Evolutionary conservation across 495 filamentous ascomycete species (phyloP).

Genomic region (Usnea hakonensis): DNA sequence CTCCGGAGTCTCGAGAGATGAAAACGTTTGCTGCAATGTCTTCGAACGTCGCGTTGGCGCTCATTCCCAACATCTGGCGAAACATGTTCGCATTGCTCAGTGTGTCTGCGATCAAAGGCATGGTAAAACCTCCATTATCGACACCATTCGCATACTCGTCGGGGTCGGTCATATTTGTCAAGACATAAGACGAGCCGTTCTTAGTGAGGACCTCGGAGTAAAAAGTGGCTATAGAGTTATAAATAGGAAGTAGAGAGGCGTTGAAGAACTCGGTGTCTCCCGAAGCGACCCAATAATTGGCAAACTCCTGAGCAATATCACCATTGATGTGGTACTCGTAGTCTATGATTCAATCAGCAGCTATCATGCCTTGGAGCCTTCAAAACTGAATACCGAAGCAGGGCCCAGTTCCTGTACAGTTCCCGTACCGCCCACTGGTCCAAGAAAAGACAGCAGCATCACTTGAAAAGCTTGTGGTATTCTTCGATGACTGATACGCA

Average conservation of each 20-base stretch:
- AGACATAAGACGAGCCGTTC: conserved; percentile 45
- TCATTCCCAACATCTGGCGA: conserved; percentile 48
- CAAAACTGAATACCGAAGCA: conserved; percentile 51
- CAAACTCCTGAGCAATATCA: conserved; percentile 59
- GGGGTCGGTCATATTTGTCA: conserved; percentile 73
- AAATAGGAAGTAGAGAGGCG: conserved; percentile 48
- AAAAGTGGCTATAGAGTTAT: conserved; percentile 49
- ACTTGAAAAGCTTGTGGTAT: conserved; percentile 43
- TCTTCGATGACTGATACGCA: conserved; percentile 41
- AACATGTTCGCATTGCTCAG: conserved; percentile 49
- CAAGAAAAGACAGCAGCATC: conserved; percentile 53
- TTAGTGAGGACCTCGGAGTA: conserved; percentile 47
- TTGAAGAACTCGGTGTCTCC: conserved; percentile 51
- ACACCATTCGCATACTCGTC: conserved; percentile 69
- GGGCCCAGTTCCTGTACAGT: conserved; percentile 59
- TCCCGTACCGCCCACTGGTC: conserved; percentile 57
- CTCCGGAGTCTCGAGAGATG: conserved; percentile 40
- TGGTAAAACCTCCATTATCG: conserved; percentile 66
- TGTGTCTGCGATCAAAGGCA: conserved; percentile 55
- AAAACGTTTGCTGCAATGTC: conserved; percentile 47
- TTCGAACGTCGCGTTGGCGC: conserved; percentile 42
- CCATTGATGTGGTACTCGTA: conserved; percentile 58
- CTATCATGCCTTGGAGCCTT: neutral
- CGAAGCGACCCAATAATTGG: conserved; percentile 53
- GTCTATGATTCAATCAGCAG: neutral